A percentile compares a stretch with the other conserved stretches of the same genome.
Evolutionary conservation across 371 early-diverging fungal species (phyloP).

Genomic region (Chytridium lagenaria): DNA sequence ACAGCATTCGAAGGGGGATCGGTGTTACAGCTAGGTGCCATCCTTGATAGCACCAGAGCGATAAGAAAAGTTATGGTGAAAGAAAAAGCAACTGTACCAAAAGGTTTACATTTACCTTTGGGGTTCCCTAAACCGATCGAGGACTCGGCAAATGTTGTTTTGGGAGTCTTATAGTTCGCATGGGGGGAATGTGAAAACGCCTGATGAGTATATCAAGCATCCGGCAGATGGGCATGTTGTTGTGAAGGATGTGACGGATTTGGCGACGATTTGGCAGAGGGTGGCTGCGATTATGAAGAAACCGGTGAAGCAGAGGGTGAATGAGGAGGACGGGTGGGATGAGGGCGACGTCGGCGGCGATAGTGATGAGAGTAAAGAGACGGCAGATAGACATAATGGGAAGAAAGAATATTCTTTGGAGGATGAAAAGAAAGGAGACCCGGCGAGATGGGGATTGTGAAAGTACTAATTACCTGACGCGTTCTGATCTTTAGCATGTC

Average conservation of each 20-base stretch:
- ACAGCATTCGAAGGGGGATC: not conserved
- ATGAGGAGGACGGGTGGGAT: no score
- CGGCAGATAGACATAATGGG: no score
- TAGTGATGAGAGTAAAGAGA: no score
- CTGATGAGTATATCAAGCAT: not conserved
- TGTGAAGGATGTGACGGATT: not conserved
- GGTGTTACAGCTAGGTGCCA: not conserved
- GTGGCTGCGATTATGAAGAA: not conserved
- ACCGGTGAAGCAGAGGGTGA: no score
- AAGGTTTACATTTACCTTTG: not conserved
- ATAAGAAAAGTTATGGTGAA: not conserved
- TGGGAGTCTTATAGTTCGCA: conserved; percentile 4
- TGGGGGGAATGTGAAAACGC: not conserved
- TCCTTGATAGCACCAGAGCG: not conserved
- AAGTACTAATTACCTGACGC: no score
- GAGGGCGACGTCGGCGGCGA: no score
- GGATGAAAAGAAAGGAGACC: no score
- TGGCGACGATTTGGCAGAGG: not conserved
- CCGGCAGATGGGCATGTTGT: conserved; percentile 5
- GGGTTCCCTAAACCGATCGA: not conserved
- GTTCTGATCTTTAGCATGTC: no score
- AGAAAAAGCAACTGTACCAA: not conserved
- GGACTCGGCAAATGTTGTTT: not conserved
- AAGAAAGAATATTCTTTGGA: no score
- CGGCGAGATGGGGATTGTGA: no score